These are phyloP conservation scores for Penicillium occitanis DNA, from an alignment of 2,329 filamentous ascomycete species.

Conservation along the genomic window DNA sequence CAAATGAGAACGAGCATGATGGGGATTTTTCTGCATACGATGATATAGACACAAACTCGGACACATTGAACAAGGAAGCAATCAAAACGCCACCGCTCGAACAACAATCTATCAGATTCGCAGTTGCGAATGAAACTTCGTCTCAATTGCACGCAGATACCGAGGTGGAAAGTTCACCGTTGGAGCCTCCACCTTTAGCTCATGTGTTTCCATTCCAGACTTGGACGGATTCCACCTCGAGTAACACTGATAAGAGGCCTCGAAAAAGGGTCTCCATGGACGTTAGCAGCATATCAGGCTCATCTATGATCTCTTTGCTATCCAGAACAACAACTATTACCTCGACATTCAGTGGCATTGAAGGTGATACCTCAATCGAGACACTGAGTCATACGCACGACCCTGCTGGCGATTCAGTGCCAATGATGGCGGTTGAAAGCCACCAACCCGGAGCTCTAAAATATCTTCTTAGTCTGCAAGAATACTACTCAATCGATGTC, in stretches of 20 bases:
- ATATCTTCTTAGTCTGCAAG: constrained; percentile 74
- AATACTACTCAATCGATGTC: constrained; percentile 69
- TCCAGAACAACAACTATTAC: constrained; percentile 77
- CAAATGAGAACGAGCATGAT: constrained; percentile 55
- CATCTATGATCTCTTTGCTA: constrained; percentile 77
- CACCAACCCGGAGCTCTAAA: constrained; percentile 69
- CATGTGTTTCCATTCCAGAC: constrained; percentile 92
- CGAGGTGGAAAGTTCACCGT: constrained; percentile 21
- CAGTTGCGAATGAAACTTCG: constrained; percentile 28
- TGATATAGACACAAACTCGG: constrained; percentile 43
- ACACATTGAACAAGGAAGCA: constrained; percentile 27
- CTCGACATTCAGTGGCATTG: constrained; percentile 69
- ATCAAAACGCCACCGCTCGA: constrained; percentile 22
- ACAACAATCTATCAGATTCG: constrained; percentile 26
- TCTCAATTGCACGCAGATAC: constrained; percentile 25
- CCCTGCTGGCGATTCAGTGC: constrained; percentile 73
- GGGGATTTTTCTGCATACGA: constrained; percentile 44
- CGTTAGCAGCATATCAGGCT: constrained; percentile 80
- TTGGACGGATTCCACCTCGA: constrained; percentile 49
- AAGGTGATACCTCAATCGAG: constrained; percentile 84
- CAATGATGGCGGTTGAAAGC: constrained; percentile 80
- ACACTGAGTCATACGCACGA: constrained; percentile 58
- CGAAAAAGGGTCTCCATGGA: constrained; percentile 87
- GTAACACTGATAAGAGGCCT: constrained; percentile 51
- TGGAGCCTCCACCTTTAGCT: constrained; percentile 53